These are phyloP conservation scores for Beauveria medogensis DNA, from an alignment of 2,329 filamentous ascomycete species.

Conservation along the genomic window DNA sequence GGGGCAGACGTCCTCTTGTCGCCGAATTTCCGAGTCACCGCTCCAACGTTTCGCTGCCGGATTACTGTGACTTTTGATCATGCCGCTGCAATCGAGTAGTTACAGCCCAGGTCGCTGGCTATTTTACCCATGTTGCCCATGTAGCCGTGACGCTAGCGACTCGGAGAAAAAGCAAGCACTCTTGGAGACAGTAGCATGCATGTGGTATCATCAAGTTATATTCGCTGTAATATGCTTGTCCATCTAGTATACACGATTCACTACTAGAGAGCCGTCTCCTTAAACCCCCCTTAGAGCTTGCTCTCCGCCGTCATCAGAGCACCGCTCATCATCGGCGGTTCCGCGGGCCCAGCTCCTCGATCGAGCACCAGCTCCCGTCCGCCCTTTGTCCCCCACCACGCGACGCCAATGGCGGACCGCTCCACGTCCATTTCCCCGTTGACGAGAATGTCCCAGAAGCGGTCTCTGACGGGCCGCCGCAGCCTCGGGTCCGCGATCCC, in stretches of 20 bases:
- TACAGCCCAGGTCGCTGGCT: too few species aligned
- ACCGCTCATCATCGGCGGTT: slow-evolving; percentile 45
- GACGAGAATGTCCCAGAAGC: slow-evolving; percentile 73
- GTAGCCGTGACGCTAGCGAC: not conserved
- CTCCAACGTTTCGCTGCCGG: not conserved
- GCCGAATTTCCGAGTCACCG: slow-evolving; percentile 1
- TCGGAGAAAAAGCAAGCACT: not conserved
- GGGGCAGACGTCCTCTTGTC: not conserved
- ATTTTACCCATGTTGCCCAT: not conserved
- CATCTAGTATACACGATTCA: not conserved
- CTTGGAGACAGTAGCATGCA: not conserved
- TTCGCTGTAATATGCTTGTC: slow-evolving; percentile 3
- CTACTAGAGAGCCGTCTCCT: too few species aligned
- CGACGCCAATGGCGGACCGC: slow-evolving; percentile 66
- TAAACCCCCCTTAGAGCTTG: slow-evolving; percentile 22
- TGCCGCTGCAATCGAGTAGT: too few species aligned
- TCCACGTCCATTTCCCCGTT: slow-evolving; percentile 86
- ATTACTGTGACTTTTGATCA: too few species aligned
- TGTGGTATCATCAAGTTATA: not conserved
- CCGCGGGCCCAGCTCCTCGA: slow-evolving; percentile 13
- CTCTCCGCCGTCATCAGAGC: slow-evolving; percentile 33
- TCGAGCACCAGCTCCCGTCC: slow-evolving; percentile 43
- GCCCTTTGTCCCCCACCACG: slow-evolving; percentile 69
- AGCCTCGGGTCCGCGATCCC: slow-evolving; percentile 53
- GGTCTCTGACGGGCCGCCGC: slow-evolving; percentile 55